Evolutionary conservation across 1,284 basidiomycete genomes (phyloP), one percentile per base, ranked within the genome.

Genomic region (Neolentinus lepideus): DNA sequence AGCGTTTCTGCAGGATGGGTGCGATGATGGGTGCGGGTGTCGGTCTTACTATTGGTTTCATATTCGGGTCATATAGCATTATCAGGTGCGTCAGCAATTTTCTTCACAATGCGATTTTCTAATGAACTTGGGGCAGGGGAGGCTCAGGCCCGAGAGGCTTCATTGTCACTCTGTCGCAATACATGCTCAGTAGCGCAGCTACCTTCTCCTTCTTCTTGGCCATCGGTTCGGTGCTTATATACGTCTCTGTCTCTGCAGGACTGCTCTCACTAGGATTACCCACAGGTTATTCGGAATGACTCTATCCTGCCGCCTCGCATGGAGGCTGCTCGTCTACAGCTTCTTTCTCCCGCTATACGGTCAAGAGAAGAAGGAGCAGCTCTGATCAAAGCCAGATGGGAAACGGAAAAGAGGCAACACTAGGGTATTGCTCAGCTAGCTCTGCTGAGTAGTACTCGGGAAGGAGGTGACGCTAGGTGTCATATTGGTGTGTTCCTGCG

Each of bases 31-130:
- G 92, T 60, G 88, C 85, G 60, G 91, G 91, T 62, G 94, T 96
- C 57, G 94, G 94, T 27, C 78, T 95, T 52, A 95, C 93, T 35
- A 95, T 96, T 66, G 94, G 94, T n/a, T 96, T 97, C 74, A 86
- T 97, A 61, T 97, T 97, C 66, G 94, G 93, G 51, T 85, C 87
- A 36, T 95, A 88, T 75, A 93, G 85, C 62, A 92, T 97, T 67
- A 73, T 97, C 45, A 79, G 92, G 93, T 92, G 63, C 60, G 81
- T 69, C 29, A 51, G 53, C 21, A 47, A 31, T 12, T 51, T 29
- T 57, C 22, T 52, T 22, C 19, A 55, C 54, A n/a, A 38, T 33
- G n/a, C 36, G 12, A 9, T 29, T 56, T 19, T 10, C 26, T 35
- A 52, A 53, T 56, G 11, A 45, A 26, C 31, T 51, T 1, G 54